These are phyloP conservation scores for Alternaria gaisen DNA, from an alignment of 2,329 filamentous ascomycete genomes.

Conservation along the genomic window DNA sequence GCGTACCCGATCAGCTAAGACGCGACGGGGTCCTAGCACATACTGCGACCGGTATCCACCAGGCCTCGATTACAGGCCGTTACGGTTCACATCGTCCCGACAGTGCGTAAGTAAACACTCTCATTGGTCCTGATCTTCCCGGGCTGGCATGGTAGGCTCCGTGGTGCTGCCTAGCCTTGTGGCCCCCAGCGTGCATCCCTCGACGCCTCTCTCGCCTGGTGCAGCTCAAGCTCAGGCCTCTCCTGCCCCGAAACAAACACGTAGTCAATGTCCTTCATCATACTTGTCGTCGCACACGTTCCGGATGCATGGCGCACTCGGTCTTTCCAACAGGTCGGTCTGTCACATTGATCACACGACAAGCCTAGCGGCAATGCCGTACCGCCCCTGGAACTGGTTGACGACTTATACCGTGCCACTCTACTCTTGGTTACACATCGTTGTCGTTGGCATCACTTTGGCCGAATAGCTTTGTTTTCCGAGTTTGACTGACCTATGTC, in stretches of 20 bases:
- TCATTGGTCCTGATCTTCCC: conserved; percentile 50
- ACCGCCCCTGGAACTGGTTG: conserved; percentile 47
- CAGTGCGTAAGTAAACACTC: conserved; percentile 61
- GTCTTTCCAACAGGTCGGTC: conserved; percentile 50
- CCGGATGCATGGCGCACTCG: conserved; percentile 50
- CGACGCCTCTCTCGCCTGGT: conserved; percentile 48
- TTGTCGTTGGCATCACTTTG: conserved; percentile 46
- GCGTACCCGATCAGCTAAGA: conserved; percentile 59
- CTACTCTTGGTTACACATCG: conserved; percentile 51
- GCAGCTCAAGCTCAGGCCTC: conserved; percentile 49
- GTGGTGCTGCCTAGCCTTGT: conserved; percentile 50
- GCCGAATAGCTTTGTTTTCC: conserved; percentile 40
- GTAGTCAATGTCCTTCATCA: conserved; percentile 49
- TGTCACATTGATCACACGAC: conserved; percentile 58
- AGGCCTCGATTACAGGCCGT: conserved; percentile 59
- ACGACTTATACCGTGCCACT: conserved; percentile 53
- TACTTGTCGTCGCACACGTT: conserved; percentile 49
- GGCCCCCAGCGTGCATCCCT: conserved; percentile 46
- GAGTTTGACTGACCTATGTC: conserved; percentile 45
- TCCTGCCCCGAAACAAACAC: conserved; percentile 53
- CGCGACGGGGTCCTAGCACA: conserved; percentile 61
- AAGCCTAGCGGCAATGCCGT: conserved; percentile 49
- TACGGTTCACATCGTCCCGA: conserved; percentile 64
- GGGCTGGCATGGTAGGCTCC: conserved; percentile 44
- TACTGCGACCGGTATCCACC: conserved; percentile 56